These are phyloP conservation scores for Penicillium sp. DNA, from an alignment of 2,329 filamentous ascomycete genomes.

Conservation along the genomic window DNA sequence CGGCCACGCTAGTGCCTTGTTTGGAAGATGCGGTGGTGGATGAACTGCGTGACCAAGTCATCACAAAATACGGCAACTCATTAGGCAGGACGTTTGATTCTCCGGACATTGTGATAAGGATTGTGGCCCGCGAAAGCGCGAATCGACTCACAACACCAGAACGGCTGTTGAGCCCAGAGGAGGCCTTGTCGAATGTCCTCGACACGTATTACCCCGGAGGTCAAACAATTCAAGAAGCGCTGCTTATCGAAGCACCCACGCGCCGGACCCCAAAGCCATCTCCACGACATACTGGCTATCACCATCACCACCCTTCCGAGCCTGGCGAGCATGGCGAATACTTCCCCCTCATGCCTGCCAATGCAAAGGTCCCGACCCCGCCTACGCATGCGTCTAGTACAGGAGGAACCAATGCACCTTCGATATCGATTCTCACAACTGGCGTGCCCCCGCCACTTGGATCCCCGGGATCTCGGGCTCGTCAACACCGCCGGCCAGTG, in stretches of 20 bases:
- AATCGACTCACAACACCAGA: slow-evolving; percentile 55
- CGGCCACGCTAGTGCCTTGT: slow-evolving; percentile 82
- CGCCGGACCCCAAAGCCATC: slow-evolving; percentile 79
- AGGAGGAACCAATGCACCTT: slow-evolving; percentile 52
- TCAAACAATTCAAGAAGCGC: slow-evolving; percentile 82
- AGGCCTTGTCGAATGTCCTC: slow-evolving; percentile 74
- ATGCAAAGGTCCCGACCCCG: slow-evolving; percentile 27
- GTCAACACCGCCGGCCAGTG: slow-evolving; percentile 58
- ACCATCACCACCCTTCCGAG: slow-evolving; percentile 54
- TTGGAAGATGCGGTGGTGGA: slow-evolving; percentile 89
- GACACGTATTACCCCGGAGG: slow-evolving; percentile 84
- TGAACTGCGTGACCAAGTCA: slow-evolving; percentile 87
- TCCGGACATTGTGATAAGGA: slow-evolving; percentile 80
- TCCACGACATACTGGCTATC: slow-evolving; percentile 57
- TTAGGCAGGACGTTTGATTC: slow-evolving; percentile 86
- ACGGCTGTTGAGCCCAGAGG: slow-evolving; percentile 78
- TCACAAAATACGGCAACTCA: slow-evolving; percentile 92
- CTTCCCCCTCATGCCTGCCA: slow-evolving; percentile 70
- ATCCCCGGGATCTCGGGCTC: slow-evolving; percentile 70
- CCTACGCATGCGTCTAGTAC: slow-evolving; percentile 42
- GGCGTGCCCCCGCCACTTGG: slow-evolving; percentile 79
- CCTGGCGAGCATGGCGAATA: slow-evolving; percentile 77
- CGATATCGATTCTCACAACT: slow-evolving; percentile 78
- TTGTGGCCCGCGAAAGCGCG: slow-evolving; percentile 65
- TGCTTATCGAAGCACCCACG: slow-evolving; percentile 82